Evolutionary conservation across 73 alveolate genomes (phyloP), one percentile per base, ranked within the genome.

Genomic region (Paramecium sexaurelia): DNA sequence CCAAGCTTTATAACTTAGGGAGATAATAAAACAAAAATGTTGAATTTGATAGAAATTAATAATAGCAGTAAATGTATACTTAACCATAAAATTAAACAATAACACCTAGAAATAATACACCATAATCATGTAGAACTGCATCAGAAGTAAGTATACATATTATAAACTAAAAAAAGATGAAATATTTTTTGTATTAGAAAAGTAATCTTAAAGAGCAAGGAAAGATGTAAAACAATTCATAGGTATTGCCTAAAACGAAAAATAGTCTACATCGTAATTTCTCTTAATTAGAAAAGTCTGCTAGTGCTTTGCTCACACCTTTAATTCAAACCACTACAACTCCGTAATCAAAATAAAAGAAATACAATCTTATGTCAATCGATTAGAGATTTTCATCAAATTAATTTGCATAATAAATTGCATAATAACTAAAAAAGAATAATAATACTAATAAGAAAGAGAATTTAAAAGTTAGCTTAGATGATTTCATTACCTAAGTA

Each of bases 21-120:
- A 51, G 41, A 35, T 35, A 35, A 35, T 6, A 51, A 51, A 22
- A 6, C 29, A 15, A 51, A 13, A 51, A 17, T 51, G 15, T 0
- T 51, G 67, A 51, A 51, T 11, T 10, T 17, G n/a, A 51, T 51
- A 10, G 11, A n/a, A 51, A 51, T 51, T 20, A 17, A 4, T 17
- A n/a, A 51, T 51, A 51, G 29, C n/a, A n/a, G 22, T 7, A 51
- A 51, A 5, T 20, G 6, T 17, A 26, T 51, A 51, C 4, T 2
- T 19, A 51, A 43, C 3, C 22, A 43, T 43, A 43, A 51, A 17
- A 51, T 17, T 20, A n/a, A 17, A 51, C 67, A 6, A 61, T 61
- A 5, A 71, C 90, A 13, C 90, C 90, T 8, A 20, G 75, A 78
- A 78, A 32, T 37, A 78, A 78, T 43, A 78, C 90, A 19, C 90